These are phyloP conservation scores for Pythium plurisporium DNA, from an alignment of 352 stramenopile species.

Conservation along the genomic window DNA sequence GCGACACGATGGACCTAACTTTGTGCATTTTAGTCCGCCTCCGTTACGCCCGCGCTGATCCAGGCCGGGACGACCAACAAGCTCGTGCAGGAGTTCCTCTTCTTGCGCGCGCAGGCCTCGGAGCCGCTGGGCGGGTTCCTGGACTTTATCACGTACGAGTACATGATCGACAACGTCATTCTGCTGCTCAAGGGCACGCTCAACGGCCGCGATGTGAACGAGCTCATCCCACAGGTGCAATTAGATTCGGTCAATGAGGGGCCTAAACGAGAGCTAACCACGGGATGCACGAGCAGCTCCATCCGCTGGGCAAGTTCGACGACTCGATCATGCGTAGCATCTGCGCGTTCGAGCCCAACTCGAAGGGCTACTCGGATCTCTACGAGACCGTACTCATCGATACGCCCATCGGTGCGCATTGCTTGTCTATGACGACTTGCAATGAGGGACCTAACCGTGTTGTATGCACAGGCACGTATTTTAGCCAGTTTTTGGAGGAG, in stretches of 20 bases:
- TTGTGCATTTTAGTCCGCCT: conserved; percentile 36
- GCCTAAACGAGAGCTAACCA: too few species aligned
- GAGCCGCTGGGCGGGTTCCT: conserved; percentile 96
- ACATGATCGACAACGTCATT: conserved; percentile 99
- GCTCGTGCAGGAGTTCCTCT: conserved; percentile 95
- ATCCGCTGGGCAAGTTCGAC: conserved; percentile 98
- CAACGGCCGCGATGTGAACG: conserved; percentile 95
- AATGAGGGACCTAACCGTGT: background rate
- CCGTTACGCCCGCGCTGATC: conserved; percentile 74
- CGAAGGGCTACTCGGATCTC: conserved; percentile 98
- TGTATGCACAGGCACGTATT: conserved; percentile 89
- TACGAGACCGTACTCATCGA: conserved; percentile 99
- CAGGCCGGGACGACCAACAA: conserved; percentile 87
- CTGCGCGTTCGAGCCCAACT: conserved; percentile 95
- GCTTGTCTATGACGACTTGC: background rate
- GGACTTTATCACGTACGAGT: conserved; percentile 99
- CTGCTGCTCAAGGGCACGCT: conserved; percentile 98
- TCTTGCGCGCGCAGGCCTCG: conserved; percentile 94
- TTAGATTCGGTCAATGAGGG: too few species aligned
- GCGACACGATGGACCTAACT: background rate
- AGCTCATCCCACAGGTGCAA: conserved; percentile 92
- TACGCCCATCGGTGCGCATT: conserved; percentile 90
- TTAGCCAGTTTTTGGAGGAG: conserved; percentile 96
- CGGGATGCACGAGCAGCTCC: conserved; percentile 85
- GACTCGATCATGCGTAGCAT: conserved; percentile 99